A percentile compares a stretch with the other conserved stretches of the same genome.
phyloP scores from a whole-genome alignment of 805 yeast species.

The Metschnikowia bowlesiae region DNA sequence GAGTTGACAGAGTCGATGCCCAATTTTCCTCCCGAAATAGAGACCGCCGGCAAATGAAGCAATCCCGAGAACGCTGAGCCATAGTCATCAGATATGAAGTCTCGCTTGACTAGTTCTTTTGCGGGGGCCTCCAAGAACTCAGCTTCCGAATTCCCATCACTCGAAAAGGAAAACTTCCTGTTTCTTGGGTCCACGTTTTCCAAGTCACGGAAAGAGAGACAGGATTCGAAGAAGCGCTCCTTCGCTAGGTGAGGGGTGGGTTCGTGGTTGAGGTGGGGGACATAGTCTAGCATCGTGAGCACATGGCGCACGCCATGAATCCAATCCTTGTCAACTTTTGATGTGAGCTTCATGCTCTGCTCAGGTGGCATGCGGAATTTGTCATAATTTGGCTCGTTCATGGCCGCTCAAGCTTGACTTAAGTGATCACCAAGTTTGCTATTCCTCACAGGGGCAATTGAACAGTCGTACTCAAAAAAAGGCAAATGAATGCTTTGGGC shows the following conservation, averaged over 20 bases:
- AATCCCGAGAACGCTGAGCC: conserved; percentile 16
- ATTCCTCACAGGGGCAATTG: not conserved
- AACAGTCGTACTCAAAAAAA: not conserved
- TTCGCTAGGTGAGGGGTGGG: not conserved
- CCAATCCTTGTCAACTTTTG: conserved; percentile 5
- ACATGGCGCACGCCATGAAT: conserved; percentile 22
- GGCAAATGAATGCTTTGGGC: not conserved
- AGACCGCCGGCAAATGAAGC: conserved; percentile 13
- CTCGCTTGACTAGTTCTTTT: not conserved
- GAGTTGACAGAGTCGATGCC: not conserved
- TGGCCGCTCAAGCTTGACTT: not conserved
- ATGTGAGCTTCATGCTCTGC: conserved; percentile 6
- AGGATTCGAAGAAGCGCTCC: not conserved
- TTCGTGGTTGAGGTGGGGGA: not conserved
- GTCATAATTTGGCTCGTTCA: conserved; percentile 1
- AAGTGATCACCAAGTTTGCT: not conserved
- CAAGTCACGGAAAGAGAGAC: conserved; percentile 1
- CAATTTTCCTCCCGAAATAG: conserved; percentile 3
- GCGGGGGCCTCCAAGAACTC: not conserved
- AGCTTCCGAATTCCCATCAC: not conserved
- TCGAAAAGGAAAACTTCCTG: not conserved
- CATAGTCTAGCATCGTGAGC: conserved; percentile 6
- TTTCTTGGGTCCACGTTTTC: not conserved
- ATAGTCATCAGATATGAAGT: conserved; percentile 7
- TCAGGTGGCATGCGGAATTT: conserved; percentile 4